Base-by-base conservation (phyloP, 257 asterid species). In the Echium plantagineum region DNA sequence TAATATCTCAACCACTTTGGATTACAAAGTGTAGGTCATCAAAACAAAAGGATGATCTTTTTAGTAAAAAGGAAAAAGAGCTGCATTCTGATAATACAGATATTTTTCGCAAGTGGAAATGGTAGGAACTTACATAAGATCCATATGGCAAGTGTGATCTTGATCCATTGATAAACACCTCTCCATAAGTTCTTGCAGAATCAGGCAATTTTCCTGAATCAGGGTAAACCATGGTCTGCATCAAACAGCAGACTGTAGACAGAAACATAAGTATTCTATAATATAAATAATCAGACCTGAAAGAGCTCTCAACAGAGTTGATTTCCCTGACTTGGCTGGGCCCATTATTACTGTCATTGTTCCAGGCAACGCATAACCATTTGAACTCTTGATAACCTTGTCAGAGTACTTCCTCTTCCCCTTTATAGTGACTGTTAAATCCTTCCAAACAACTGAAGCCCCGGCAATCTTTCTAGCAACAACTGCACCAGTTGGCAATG, bases 261-360 rank as follows among this genome's bases (percentile, higher is more conserved):
- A 24, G 38, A 56, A 56, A 21, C 32, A 24, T 22, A 56, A 22
- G 24, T 26, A 58, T 62, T 6, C 13, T 21, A 55, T 47, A 60
- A 64, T 22, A 59, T 42, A 69, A 67, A 32, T 38, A 62, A 65
- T 63, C 68, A 59, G 68, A 89, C 99, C 99, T 71, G 99, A 82
- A 57, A 93, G 96, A 68, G 99, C 86, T 75, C 94, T 83, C 71
- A 93, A 79, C 63, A 93, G 94, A 1, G 99, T 89, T n/a, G 99
- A 93, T 81, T 93, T 93, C 57, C 99, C 99, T 0, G 99, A 89
- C 73, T 86, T 93, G 38, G 99, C 96, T 16, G 99, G 99, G 56
- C 97, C 99, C 99, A 93, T 93, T 35, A 89, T 89, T 18, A 93
- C 99, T 0, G 99, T 93, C 93, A 93, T 93, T n/a, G 97, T 89